Percentiles rank a stretch among this genome's conserved stretches.
Evolutionary conservation across 306 rosid species (phyloP).

Genomic region (Corylus americana): DNA sequence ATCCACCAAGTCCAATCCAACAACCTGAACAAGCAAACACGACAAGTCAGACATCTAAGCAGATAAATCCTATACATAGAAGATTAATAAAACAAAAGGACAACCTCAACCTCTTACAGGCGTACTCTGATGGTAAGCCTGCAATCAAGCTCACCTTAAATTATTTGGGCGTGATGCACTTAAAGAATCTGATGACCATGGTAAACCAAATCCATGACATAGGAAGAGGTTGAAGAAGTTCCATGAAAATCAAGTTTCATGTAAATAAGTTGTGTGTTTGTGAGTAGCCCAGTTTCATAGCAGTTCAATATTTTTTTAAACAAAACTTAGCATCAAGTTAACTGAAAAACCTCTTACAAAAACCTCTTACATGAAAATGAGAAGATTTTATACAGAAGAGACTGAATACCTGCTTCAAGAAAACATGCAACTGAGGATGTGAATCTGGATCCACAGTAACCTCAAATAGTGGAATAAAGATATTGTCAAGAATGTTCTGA

Average conservation of each 20-base stretch:
- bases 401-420: slow-evolving; percentile 78
- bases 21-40: slow-evolving; percentile 58
- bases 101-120: background rate
- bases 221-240: background rate
- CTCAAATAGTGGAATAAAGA: slow-evolving; percentile 93
- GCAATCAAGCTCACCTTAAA: background rate
- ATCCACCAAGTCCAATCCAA: slow-evolving; percentile 95
- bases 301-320: background rate
- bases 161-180: background rate
- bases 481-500: slow-evolving; percentile 96
- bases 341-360: background rate
- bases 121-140: background rate
- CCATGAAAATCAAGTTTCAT: background rate
- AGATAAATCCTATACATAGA: background rate
- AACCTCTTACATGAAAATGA: background rate
- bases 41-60: slow-evolving; percentile 7
- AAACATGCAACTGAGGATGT: slow-evolving; percentile 94
- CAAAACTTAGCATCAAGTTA: background rate
- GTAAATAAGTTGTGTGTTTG: background rate
- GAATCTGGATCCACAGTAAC: slow-evolving; percentile 96
- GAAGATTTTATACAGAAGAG: slow-evolving; percentile 3
- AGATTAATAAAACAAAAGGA: background rate
- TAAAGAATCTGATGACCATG: background rate
- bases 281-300: background rate
- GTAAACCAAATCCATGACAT: background rate